A percentile compares a stretch with the other conserved stretches of the same genome.
Evolutionary conservation across 345 rosid genomes (phyloP).

Genomic region (Arabidopsis thaliana): DNA sequence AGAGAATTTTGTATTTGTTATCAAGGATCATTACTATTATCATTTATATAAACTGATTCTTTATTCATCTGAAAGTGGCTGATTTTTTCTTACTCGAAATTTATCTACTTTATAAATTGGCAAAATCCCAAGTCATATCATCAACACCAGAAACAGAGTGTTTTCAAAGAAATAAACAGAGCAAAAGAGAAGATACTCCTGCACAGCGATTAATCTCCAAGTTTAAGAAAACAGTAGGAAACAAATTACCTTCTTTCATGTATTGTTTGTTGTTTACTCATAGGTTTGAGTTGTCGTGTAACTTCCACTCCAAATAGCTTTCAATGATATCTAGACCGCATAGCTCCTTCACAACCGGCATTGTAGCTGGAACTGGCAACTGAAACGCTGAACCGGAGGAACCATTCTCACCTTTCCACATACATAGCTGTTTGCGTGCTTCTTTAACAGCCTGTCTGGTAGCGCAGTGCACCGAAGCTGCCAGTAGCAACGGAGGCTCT

Average conservation of each 20-base stretch:
- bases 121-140: background rate
- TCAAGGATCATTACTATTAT: background rate
- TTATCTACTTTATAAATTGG: background rate
- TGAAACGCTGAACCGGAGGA: conserved; percentile 44
- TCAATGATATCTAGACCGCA: conserved; percentile 76
- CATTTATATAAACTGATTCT: conserved; percentile 18
- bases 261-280: conserved; percentile 2
- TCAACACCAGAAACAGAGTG: background rate
- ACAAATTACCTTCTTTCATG: background rate
- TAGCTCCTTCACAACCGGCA: conserved; percentile 77
- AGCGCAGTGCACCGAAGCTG: conserved; percentile 87
- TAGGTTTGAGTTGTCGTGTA: background rate
- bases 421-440: conserved; percentile 63
- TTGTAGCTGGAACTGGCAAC: conserved; percentile 79
- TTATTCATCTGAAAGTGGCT: background rate
- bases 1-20: conserved; percentile 22
- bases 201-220: background rate
- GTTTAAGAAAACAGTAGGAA: background rate
- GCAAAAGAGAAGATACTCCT: background rate
- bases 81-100: background rate
- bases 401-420: conserved; percentile 50
- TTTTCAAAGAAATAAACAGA: background rate
- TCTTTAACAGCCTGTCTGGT: conserved; percentile 75
- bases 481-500: conserved; percentile 86
- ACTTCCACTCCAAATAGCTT: conserved; percentile 60